Evolutionary conservation across 768 basidiomycete species (phyloP).

Genomic region (Pleurotus tuber-regium): DNA sequence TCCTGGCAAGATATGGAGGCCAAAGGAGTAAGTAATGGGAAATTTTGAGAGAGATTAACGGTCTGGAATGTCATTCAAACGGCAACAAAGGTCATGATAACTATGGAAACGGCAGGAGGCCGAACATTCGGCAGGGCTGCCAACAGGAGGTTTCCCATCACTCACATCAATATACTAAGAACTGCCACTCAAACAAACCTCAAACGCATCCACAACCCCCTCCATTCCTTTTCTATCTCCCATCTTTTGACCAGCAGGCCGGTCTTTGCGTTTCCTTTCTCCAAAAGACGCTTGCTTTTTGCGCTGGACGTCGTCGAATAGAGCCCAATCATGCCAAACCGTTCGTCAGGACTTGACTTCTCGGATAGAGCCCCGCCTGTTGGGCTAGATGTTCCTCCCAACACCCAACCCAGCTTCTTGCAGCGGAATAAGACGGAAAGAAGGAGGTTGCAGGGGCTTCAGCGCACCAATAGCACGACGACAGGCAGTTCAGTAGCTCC

Average conservation of each 20-base stretch:
- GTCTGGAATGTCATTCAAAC: not conserved
- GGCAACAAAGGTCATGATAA: not conserved
- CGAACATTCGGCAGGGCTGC: not conserved
- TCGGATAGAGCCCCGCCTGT: slow-evolving; percentile 44
- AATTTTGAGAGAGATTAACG: not conserved
- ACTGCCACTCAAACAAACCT: slow-evolving; percentile 1
- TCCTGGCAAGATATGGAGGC: too few relatives aligned
- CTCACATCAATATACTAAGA: slow-evolving; percentile 1
- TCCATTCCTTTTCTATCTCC: slow-evolving; percentile 23
- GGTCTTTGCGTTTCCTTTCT: slow-evolving; percentile 36
- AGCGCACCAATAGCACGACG: slow-evolving; percentile 50
- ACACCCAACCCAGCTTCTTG: slow-evolving; percentile 46
- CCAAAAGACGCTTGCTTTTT: slow-evolving; percentile 27
- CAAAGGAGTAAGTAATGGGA: too few relatives aligned
- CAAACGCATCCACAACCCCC: slow-evolving; percentile 1
- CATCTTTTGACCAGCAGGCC: slow-evolving; percentile 41
- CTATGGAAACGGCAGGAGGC: not conserved
- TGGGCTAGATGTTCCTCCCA: slow-evolving; percentile 41
- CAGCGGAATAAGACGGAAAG: slow-evolving; percentile 88
- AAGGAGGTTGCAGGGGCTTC: slow-evolving; percentile 78
- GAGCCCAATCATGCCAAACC: slow-evolving; percentile 33
- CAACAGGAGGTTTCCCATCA: slow-evolving; percentile 7
- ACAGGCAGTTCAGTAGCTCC: slow-evolving; percentile 22
- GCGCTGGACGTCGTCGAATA: slow-evolving; percentile 37
- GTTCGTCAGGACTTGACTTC: slow-evolving; percentile 67